Percentiles rank a stretch among this genome's conserved stretches.
phyloP scores from a whole-genome alignment of 2,329 filamentous ascomycete genomes.

The Ophiostoma sp. region DNA sequence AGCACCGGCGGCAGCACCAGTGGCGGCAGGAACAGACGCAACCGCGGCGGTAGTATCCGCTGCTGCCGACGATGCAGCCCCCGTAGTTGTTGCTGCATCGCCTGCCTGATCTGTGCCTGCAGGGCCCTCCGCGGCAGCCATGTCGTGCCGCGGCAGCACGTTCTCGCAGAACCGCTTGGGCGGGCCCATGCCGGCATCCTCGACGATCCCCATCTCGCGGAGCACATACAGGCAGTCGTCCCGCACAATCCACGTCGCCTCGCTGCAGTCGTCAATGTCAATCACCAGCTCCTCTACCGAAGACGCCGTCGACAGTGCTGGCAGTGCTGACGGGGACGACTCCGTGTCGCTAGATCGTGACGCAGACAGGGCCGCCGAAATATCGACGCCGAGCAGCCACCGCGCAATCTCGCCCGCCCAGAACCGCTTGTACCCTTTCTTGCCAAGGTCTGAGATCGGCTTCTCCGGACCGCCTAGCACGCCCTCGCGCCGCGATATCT shows the following conservation, averaged over 20 bases:
- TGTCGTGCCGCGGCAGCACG: constrained; percentile 15
- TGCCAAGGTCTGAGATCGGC: constrained; percentile 79
- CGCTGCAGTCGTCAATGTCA: constrained; percentile 65
- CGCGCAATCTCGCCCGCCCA: constrained; percentile 81
- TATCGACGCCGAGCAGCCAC: constrained; percentile 49
- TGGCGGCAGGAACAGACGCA: not conserved
- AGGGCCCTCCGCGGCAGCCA: constrained; percentile 23
- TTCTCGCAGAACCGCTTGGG: constrained; percentile 28
- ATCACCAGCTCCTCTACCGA: constrained; percentile 45
- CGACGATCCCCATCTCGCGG: constrained; percentile 69
- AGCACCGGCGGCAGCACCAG: not conserved
- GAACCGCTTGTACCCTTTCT: constrained; percentile 74
- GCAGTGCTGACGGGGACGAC: not conserved
- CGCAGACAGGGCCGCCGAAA: not conserved
- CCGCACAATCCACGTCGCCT: constrained; percentile 72
- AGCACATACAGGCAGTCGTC: constrained; percentile 79
- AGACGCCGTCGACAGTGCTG: not conserved
- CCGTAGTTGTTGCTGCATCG: not conserved
- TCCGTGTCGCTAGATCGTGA: not conserved
- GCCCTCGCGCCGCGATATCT: constrained; percentile 76
- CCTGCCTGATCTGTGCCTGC: constrained; percentile 19
- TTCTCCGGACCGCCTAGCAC: constrained; percentile 89
- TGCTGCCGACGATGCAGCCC: too few relatives aligned
- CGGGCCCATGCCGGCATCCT: constrained; percentile 49
- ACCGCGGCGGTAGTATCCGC: not conserved